phyloP scores from a whole-genome alignment of 768 basidiomycete genomes.

The Tricholoma hemisulphureum region DNA sequence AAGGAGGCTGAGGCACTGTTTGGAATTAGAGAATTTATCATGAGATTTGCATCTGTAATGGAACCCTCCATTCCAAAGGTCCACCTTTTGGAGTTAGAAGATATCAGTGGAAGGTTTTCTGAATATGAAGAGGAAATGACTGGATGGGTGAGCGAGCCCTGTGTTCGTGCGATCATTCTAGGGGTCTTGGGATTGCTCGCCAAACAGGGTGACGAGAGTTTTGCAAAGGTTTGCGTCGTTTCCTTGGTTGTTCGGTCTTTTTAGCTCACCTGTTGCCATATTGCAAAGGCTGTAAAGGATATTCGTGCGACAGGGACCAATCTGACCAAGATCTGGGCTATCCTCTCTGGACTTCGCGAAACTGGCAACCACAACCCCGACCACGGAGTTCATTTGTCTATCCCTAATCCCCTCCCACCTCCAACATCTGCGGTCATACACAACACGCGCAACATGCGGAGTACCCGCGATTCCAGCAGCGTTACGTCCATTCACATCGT shows the following conservation, averaged over 20 bases:
- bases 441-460: constrained; percentile 48
- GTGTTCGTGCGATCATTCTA: constrained; percentile 60
- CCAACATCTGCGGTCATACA: constrained; percentile 40
- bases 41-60: constrained; percentile 58
- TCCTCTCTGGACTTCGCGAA: constrained; percentile 49
- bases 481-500: constrained; percentile 21
- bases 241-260: background rate
- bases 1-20: constrained; percentile 59
- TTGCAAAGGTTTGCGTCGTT: constrained; percentile 32
- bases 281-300: constrained; percentile 48
- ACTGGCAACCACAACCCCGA: constrained; percentile 14
- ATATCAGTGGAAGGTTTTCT: constrained; percentile 38
- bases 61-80: constrained; percentile 41
- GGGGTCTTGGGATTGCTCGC: constrained; percentile 58
- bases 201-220: constrained; percentile 39
- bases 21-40: constrained; percentile 69
- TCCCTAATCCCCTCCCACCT: constrained; percentile 62
- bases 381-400: constrained; percentile 16
- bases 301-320: constrained; percentile 54
- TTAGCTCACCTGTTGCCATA: background rate
- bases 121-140: constrained; percentile 39
- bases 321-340: constrained; percentile 62
- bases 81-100: constrained; percentile 65
- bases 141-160: constrained; percentile 66
- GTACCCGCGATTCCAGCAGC: constrained; percentile 24